Evolutionary conservation across 805 yeast genomes (phyloP).

Genomic region (Brettanomyces custersianus): DNA sequence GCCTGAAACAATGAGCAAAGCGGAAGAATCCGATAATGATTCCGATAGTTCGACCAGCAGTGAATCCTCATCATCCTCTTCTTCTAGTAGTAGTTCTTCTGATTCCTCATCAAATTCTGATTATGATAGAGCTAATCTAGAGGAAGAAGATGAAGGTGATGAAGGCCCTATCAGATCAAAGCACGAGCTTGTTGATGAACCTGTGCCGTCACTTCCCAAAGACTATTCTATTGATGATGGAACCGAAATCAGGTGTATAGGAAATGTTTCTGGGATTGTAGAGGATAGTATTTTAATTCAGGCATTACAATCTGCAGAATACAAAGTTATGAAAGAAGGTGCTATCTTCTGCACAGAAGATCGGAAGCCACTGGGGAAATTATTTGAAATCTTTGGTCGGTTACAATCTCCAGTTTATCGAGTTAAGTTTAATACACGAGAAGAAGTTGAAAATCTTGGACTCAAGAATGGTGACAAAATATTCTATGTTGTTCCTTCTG

Average conservation of each 20-base stretch:
- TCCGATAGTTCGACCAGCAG: background rate
- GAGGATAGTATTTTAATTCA: slow-evolving; percentile 65
- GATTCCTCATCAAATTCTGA: slow-evolving; percentile 8
- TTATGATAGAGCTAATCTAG: slow-evolving; percentile 13
- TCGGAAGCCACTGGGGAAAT: slow-evolving; percentile 59
- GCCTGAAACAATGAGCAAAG: slow-evolving; percentile 31
- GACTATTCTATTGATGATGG: slow-evolving; percentile 49
- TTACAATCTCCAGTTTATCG: slow-evolving; percentile 75
- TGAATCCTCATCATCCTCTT: background rate
- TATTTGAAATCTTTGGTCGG: slow-evolving; percentile 87
- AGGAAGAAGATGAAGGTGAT: slow-evolving; percentile 31
- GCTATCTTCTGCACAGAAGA: slow-evolving; percentile 74
- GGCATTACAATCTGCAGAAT: slow-evolving; percentile 75
- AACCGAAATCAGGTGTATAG: slow-evolving; percentile 65
- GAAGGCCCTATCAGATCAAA: slow-evolving; percentile 68
- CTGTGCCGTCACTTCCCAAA: slow-evolving; percentile 58
- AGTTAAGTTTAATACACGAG: slow-evolving; percentile 51
- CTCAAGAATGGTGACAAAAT: slow-evolving; percentile 47
- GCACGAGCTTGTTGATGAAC: slow-evolving; percentile 66
- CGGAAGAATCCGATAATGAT: background rate
- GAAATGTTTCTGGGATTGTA: slow-evolving; percentile 58
- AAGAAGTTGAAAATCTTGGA: slow-evolving; percentile 38
- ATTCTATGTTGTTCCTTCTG: slow-evolving; percentile 70
- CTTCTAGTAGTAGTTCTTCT: slow-evolving; percentile 13
- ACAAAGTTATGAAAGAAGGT: slow-evolving; percentile 70